phyloP scores from a whole-genome alignment of 2,329 filamentous ascomycete genomes.

The Alternaria viburni region DNA sequence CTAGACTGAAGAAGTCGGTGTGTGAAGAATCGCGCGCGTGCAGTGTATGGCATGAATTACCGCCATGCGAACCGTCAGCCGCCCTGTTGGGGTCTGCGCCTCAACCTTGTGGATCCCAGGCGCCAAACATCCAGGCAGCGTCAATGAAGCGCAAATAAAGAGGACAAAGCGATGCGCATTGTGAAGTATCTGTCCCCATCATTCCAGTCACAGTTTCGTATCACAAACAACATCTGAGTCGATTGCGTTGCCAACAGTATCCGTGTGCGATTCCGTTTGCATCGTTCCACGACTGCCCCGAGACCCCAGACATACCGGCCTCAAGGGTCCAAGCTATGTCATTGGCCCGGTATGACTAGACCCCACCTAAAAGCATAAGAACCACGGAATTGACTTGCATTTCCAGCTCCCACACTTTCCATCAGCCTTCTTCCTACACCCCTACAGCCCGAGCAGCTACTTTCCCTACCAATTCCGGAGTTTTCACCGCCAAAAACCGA shows the following conservation, averaged over 20 bases:
- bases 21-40: not conserved
- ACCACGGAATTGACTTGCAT: conserved; percentile 8
- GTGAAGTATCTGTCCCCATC: not conserved
- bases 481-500: conserved; percentile 2
- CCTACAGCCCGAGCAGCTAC: conserved; percentile 12
- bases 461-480: conserved; percentile 8
- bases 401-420: conserved; percentile 9
- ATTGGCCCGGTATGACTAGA: conserved; percentile 13
- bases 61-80: not conserved
- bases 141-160: conserved; percentile 7
- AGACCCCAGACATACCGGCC: not conserved
- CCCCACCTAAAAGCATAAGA: conserved; percentile 14
- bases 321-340: conserved; percentile 4
- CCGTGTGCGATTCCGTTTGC: conserved; percentile 9
- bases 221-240: not conserved
- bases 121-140: not conserved
- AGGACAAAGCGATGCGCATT: conserved; percentile 1
- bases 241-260: not conserved
- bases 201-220: not conserved
- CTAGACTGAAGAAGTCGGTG: conserved; percentile 1
- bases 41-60: not conserved
- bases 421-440: conserved; percentile 16
- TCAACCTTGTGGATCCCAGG: not conserved
- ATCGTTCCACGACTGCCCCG: not conserved
- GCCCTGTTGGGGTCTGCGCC: not conserved